Base-by-base conservation (phyloP, 2,329 filamentous ascomycete species). In the Arthrobotrys musiformis region DNA sequence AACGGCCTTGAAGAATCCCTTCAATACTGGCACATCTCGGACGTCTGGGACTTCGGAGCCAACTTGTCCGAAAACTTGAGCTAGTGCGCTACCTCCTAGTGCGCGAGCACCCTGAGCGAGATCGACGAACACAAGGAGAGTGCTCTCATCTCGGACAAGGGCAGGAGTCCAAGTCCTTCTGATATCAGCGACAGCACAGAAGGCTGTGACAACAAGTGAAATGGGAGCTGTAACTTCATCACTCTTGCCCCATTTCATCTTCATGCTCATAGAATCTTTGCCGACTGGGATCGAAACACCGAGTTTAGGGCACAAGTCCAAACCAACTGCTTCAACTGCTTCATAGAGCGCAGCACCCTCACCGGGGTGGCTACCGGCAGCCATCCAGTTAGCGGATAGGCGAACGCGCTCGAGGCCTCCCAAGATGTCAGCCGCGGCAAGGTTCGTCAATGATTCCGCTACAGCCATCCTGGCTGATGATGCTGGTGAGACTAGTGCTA, bases 231-330 rank as follows among this genome's bases (percentile, higher is more conserved):
- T 97, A 60, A 98, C 94, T 79, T 94, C 94, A 85, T 92, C 95
- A 13, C 87, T 85, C 78, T 92, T 87, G 17, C 89, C 88, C 95
- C 95, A 98, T 69, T 93, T 93, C 81, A 96, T 94, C 86, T 97
- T 97, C 95, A 99, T 98, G 1, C 94, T 97, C 84, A 96, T 97
- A 0, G 94, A 98, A 83, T 99, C 95, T 85, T 99, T 98, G 68
- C 95, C 95, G 7, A 98, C 95, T 2, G 95, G 95, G 75, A 99
- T 98, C 70, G 92, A 93, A 78, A 99, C 90, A 35, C 92, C 93
- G n/a, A 98, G 87, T 81, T 92, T 87, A 1, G 93, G 93, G 84
- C 95, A 99, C 7, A 99, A 86, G 56, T 97, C 92, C 89, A 97
- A 91, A 58, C 94, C 94, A 72, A 97, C 93, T 8, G 94, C 93